Evolutionary conservation across 352 stramenopile genomes (phyloP).

Genomic region (Phytophthora pistaciae): DNA sequence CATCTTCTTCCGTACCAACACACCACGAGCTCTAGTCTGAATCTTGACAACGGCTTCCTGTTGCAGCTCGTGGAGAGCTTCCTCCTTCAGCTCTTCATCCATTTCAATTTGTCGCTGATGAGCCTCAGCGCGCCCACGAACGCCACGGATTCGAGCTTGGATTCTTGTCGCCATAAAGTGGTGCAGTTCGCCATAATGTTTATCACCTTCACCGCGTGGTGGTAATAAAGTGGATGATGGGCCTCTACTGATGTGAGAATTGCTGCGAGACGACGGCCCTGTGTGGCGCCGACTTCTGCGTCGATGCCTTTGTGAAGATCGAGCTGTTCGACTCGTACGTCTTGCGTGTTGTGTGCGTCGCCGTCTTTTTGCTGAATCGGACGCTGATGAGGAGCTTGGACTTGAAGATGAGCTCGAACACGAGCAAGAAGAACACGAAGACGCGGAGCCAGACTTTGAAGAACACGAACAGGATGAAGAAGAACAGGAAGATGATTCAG

Average conservation of each 20-base stretch:
- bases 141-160: conserved; percentile 46
- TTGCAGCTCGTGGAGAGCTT: conserved; percentile 52
- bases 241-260: conserved; percentile 16
- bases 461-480: conserved; percentile 20
- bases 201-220: conserved; percentile 12
- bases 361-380: conserved; percentile 17
- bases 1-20: conserved; percentile 40
- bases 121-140: conserved; percentile 34
- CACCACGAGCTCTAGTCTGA: conserved; percentile 49
- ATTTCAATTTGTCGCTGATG: conserved; percentile 24
- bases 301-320: conserved; percentile 9
- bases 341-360: conserved; percentile 4
- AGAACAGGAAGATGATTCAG: conserved; percentile 12
- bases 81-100: conserved; percentile 48
- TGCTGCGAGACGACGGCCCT: conserved; percentile 4
- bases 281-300: conserved; percentile 8
- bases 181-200: conserved; percentile 23
- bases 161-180: conserved; percentile 52
- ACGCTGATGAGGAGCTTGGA: conserved; percentile 32
- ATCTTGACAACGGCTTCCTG: conserved; percentile 48
- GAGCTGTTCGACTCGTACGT: conserved; percentile 5
- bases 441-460: conserved; percentile 6
- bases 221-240: conserved; percentile 17
- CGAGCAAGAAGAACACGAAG: conserved; percentile 14
- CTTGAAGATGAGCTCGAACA: conserved; percentile 30